Evolutionary conservation across 2,329 filamentous ascomycete species (phyloP).

Genomic region (Periglandula ipomoeae): DNA sequence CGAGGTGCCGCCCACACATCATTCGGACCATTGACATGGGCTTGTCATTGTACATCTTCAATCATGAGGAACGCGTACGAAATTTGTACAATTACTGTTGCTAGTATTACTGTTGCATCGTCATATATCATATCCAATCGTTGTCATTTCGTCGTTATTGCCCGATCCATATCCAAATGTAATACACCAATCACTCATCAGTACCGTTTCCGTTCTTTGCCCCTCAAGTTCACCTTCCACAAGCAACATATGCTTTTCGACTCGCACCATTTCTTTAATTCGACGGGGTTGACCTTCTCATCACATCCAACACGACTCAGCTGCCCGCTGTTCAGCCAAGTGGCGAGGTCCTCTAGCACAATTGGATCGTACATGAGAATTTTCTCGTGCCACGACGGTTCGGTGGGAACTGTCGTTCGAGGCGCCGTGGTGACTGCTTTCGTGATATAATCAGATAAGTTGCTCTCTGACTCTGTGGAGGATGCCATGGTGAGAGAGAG

Average conservation of each 20-base stretch:
- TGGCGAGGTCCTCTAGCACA: constrained; percentile 72
- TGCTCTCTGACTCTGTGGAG: constrained; percentile 33
- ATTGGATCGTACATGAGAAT: constrained; percentile 92
- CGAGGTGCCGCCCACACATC: no score
- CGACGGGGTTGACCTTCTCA: constrained; percentile 49
- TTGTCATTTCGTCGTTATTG: constrained; percentile 2
- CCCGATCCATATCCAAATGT: neutral
- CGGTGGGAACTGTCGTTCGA: constrained; percentile 35
- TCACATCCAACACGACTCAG: constrained; percentile 55
- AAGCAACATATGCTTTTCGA: constrained; percentile 77
- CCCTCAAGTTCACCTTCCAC: constrained; percentile 49
- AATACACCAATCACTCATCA: neutral
- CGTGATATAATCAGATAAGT: constrained; percentile 44
- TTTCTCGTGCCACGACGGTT: constrained; percentile 78
- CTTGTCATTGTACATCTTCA: no score
- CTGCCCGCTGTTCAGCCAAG: constrained; percentile 70
- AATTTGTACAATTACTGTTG: neutral
- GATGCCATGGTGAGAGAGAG: constrained; percentile 28
- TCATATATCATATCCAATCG: neutral
- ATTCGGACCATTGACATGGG: neutral
- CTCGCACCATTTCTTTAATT: constrained; percentile 87
- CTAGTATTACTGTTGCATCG: neutral
- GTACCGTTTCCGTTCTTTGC: constrained; percentile 40
- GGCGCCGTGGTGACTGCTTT: constrained; percentile 43
- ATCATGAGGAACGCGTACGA: no score